phyloP scores from a whole-genome alignment of 1,284 basidiomycete species.

The Ceratobasidium sp. region DNA sequence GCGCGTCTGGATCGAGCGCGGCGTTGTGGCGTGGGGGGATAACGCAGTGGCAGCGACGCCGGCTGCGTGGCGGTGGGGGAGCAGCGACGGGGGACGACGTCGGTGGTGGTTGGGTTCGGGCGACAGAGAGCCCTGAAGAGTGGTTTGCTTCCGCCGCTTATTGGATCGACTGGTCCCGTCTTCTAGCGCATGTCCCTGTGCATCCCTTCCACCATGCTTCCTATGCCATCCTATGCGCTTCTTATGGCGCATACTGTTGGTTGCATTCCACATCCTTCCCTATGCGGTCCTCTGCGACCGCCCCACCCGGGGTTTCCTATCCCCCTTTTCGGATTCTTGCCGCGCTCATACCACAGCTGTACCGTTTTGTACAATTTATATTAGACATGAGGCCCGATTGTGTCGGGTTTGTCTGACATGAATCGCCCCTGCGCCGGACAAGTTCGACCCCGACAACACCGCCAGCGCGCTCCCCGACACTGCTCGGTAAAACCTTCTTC shows the following conservation, averaged over 20 bases:
- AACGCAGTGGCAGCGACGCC: neutral
- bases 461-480: no score
- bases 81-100: neutral
- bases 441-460: no score
- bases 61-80: neutral
- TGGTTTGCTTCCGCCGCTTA: slow-evolving; percentile 29
- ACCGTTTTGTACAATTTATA: neutral
- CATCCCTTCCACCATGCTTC: neutral
- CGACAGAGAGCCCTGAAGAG: neutral
- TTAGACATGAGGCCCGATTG: no score
- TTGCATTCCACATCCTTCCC: neutral
- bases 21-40: neutral
- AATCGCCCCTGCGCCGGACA: no score
- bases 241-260: slow-evolving; percentile 16
- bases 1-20: neutral
- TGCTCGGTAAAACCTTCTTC: no score
- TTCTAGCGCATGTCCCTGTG: slow-evolving; percentile 26
- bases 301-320: neutral
- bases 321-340: neutral
- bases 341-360: neutral
- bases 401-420: no score
- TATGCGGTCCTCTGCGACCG: neutral
- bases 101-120: slow-evolving; percentile 18
- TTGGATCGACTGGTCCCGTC: slow-evolving; percentile 4
- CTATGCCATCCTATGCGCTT: no score